A percentile compares a stretch with the other conserved stretches of the same genome.
phyloP scores from a whole-genome alignment of 441 rosid species.

The Omphalea diandra region DNA sequence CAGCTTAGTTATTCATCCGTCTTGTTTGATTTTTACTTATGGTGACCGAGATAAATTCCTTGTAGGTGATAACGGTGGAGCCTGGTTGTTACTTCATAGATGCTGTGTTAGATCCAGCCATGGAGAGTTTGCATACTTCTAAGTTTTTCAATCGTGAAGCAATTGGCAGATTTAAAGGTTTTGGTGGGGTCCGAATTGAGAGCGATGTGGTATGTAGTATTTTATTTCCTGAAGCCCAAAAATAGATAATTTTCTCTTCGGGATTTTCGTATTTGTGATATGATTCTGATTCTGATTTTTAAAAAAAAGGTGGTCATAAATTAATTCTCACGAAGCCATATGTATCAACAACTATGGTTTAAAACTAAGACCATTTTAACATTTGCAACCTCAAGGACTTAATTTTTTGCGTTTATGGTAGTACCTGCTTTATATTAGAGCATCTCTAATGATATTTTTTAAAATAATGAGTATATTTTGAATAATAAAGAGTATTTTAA shows the following conservation, averaged over 20 bases:
- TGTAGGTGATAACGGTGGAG: conserved; percentile 95
- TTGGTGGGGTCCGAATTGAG: conserved; percentile 96
- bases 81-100: conserved; percentile 96
- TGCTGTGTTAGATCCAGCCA: conserved; percentile 72
- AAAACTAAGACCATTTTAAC: too few species aligned
- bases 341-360: not conserved
- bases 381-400: not conserved
- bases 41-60: too few species aligned
- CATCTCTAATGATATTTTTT: too few species aligned
- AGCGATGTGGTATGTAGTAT: conserved; percentile 97
- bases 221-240: conserved; percentile 3
- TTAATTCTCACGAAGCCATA: not conserved
- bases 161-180: conserved; percentile 56
- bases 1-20: too few species aligned
- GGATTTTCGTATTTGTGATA: not conserved
- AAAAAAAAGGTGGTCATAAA: not conserved
- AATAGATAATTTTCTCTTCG: not conserved
- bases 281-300: not conserved
- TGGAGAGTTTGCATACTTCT: conserved; percentile 48
- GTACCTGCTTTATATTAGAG: not conserved
- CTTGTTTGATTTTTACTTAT: too few species aligned
- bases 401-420: not conserved
- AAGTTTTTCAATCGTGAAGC: conserved; percentile 63
- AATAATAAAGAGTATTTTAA: too few species aligned
- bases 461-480: too few species aligned